These are phyloP conservation scores for Geotrichum reessii DNA, from an alignment of 1,139 yeast species.

Conservation along the genomic window DNA sequence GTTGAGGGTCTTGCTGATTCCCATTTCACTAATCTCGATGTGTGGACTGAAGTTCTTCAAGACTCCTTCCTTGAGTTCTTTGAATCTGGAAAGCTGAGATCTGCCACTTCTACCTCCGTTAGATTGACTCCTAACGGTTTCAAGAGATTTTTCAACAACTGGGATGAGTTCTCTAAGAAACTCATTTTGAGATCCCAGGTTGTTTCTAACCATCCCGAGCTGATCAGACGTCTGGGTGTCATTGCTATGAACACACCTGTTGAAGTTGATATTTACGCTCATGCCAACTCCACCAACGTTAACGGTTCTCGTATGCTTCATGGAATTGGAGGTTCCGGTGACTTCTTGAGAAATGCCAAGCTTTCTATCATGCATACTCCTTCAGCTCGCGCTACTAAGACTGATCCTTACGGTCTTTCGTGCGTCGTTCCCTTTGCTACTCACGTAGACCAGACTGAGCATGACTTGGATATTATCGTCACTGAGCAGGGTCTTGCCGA, in stretches of 20 bases:
- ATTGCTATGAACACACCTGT: slow-evolving; percentile 99
- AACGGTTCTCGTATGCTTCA: slow-evolving; percentile 96
- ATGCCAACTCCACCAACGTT: slow-evolving; percentile 95
- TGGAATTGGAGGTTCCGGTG: slow-evolving; percentile 96
- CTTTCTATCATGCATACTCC: slow-evolving; percentile 97
- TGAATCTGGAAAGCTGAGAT: slow-evolving; percentile 86
- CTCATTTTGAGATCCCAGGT: slow-evolving; percentile 89
- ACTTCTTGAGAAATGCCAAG: slow-evolving; percentile 93
- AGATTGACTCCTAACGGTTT: slow-evolving; percentile 90
- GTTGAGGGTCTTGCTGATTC: slow-evolving; percentile 91
- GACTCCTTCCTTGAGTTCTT: slow-evolving; percentile 94
- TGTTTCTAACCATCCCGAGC: slow-evolving; percentile 91
- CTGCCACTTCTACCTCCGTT: slow-evolving; percentile 91
- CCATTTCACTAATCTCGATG: slow-evolving; percentile 76
- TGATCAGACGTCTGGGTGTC: slow-evolving; percentile 93
- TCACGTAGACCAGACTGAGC: slow-evolving; percentile 98
- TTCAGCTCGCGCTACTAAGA: slow-evolving; percentile 87
- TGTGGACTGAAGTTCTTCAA: slow-evolving; percentile 97
- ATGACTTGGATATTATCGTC: slow-evolving; percentile 86
- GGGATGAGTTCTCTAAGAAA: slow-evolving; percentile 81
- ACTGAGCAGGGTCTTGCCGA: slow-evolving; percentile 98
- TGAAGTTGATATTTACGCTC: slow-evolving; percentile 96
- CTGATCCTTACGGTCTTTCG: slow-evolving; percentile 89
- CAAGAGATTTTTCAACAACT: slow-evolving; percentile 76
- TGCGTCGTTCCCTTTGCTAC: slow-evolving; percentile 96